These are phyloP conservation scores for Pezicula neosporulosa DNA, from an alignment of 2,329 filamentous ascomycete genomes.

Conservation along the genomic window DNA sequence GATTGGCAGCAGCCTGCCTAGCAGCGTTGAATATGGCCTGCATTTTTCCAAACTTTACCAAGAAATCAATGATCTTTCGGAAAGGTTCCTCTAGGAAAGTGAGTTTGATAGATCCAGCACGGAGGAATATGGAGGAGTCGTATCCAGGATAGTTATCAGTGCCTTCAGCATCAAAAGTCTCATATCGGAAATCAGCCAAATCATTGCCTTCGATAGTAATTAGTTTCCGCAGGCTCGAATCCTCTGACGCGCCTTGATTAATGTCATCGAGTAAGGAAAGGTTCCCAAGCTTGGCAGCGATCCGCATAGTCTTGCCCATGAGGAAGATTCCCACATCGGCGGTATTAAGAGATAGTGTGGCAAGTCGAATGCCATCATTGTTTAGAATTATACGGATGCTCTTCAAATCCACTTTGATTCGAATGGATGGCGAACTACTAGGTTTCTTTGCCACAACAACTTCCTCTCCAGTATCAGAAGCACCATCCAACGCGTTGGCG, in stretches of 20 bases:
- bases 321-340: slow-evolving; percentile 90
- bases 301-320: slow-evolving; percentile 78
- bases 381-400: slow-evolving; percentile 93
- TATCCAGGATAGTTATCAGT: slow-evolving; percentile 81
- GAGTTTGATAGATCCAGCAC: slow-evolving; percentile 91
- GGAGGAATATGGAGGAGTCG: slow-evolving; percentile 84
- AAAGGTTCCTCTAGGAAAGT: slow-evolving; percentile 98
- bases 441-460: slow-evolving; percentile 30
- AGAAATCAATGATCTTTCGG: slow-evolving; percentile 94
- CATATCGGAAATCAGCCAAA: slow-evolving; percentile 93
- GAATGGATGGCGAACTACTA: slow-evolving; percentile 50
- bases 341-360: slow-evolving; percentile 87
- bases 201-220: slow-evolving; percentile 95
- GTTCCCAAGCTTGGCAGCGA: slow-evolving; percentile 83
- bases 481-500: slow-evolving; percentile 23
- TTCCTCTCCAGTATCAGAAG: slow-evolving; percentile 33
- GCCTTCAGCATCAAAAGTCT: slow-evolving; percentile 81
- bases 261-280: slow-evolving; percentile 89
- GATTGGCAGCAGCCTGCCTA: slow-evolving; percentile 86
- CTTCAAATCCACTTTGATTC: slow-evolving; percentile 90
- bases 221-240: slow-evolving; percentile 78
- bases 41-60: slow-evolving; percentile 99
- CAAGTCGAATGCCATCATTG: slow-evolving; percentile 92
- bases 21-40: slow-evolving; percentile 98
- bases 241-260: slow-evolving; percentile 79